phyloP scores from a whole-genome alignment of 805 yeast genomes.

The Candida tibetensis region DNA sequence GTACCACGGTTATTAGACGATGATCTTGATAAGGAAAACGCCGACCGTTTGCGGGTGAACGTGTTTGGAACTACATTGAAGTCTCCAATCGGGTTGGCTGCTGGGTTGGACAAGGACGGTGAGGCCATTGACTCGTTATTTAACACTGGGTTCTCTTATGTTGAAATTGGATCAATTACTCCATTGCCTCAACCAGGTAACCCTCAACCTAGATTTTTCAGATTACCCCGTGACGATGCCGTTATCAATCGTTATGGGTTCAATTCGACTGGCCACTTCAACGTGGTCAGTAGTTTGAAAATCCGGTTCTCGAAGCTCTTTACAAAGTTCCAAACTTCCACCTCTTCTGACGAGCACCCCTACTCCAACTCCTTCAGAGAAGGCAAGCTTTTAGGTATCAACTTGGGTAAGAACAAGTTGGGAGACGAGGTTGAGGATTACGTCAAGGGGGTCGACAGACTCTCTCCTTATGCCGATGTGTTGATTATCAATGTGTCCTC shows the following conservation, averaged over 20 bases:
- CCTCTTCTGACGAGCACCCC: conserved; percentile 19
- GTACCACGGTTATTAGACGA: conserved; percentile 60
- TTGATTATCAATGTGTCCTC: conserved; percentile 89
- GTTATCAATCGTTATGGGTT: conserved; percentile 94
- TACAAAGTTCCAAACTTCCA: conserved; percentile 9
- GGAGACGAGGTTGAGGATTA: conserved; percentile 91
- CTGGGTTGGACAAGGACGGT: conserved; percentile 93
- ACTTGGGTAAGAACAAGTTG: conserved; percentile 87
- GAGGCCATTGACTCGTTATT: conserved; percentile 83
- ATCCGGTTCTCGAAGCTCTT: conserved; percentile 53
- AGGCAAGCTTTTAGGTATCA: conserved; percentile 71
- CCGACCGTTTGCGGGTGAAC: conserved; percentile 48
- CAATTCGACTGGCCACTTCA: conserved; percentile 84
- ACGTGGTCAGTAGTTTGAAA: conserved; percentile 65
- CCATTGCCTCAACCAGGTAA: conserved; percentile 94
- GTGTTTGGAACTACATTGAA: conserved; percentile 66
- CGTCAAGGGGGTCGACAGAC: conserved; percentile 73
- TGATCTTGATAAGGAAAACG: conserved; percentile 36
- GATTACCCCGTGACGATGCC: conserved; percentile 81
- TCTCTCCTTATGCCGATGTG: conserved; percentile 85
- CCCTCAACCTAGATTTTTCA: conserved; percentile 88
- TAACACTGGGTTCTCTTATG: conserved; percentile 79
- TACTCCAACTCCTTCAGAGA: conserved; percentile 53
- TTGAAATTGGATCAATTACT: conserved; percentile 90
- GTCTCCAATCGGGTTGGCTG: conserved; percentile 90